Evolutionary conservation across 2,329 filamentous ascomycete species (phyloP), one percentile per base, ranked within the genome.

Genomic region (Volutella citrinella): DNA sequence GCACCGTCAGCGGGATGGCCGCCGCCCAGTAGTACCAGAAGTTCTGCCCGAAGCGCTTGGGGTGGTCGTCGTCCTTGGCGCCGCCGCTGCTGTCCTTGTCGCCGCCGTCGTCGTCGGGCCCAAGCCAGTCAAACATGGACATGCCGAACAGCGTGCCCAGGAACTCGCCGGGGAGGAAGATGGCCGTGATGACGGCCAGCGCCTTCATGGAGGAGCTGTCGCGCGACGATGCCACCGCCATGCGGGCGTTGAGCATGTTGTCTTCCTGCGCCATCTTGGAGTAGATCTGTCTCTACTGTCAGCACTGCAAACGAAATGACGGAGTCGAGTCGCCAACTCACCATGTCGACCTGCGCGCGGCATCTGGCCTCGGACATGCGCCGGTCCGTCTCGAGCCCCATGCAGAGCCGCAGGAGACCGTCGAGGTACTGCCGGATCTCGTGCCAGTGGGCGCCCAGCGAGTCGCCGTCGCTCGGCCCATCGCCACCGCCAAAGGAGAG

Each of bases 231-330:
- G 62, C 52, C 3, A 65, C 62, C 4, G 62, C 61, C 62, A 65
- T 65, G 12, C 62, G 53, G 5, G 62, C 62, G 32, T 64, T 65
- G 30, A 70, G 57, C 18, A 67, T 65, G 43, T 70, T 70, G 46
- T 70, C 66, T 38, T 70, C 67, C 41, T 70, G 66, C 5, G 67
- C 67, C 63, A 70, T 69, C 44, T 69, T 69, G 42, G 62, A 66
- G 54, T 69, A 70, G 38, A 70, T 69, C 63, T 66, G n/a, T n/a
- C n/a, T n/a, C n/a, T n/a, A n/a, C n/a, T n/a, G n/a, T n/a, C n/a
- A n/a, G n/a, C n/a, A n/a, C n/a, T n/a, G n/a, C n/a, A n/a, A n/a
- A n/a, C n/a, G n/a, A n/a, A n/a, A n/a, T n/a, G n/a, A n/a, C n/a
- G n/a, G n/a, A n/a, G n/a, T n/a, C n/a, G n/a, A n/a, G n/a, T n/a